phyloP scores from a whole-genome alignment of 495 filamentous ascomycete genomes.

The Penicillium silybi region DNA sequence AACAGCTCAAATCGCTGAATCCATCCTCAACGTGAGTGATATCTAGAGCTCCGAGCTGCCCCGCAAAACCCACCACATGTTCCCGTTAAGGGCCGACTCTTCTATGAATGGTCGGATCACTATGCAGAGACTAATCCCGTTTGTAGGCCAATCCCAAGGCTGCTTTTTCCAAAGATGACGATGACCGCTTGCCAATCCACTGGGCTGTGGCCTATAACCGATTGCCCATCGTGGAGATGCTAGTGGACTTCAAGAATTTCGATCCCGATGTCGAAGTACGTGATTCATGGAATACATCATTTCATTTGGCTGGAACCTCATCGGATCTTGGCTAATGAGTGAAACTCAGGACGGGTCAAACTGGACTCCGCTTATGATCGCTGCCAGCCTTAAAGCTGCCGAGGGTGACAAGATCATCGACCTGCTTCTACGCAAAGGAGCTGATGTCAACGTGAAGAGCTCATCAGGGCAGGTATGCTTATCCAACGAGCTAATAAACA shows the following conservation, averaged over 20 bases:
- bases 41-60: slow-evolving; percentile 20
- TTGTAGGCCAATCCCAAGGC: slow-evolving; percentile 74
- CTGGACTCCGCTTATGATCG: slow-evolving; percentile 96
- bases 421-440: slow-evolving; percentile 72
- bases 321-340: neutral
- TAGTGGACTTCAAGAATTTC: slow-evolving; percentile 66
- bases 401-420: slow-evolving; percentile 55
- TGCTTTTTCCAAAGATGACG: slow-evolving; percentile 70
- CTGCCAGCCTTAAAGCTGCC: slow-evolving; percentile 68
- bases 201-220: slow-evolving; percentile 90
- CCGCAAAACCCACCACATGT: slow-evolving; percentile 25
- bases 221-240: slow-evolving; percentile 65
- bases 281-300: neutral
- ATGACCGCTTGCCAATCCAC: slow-evolving; percentile 89
- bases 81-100: neutral
- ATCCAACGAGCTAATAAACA: neutral
- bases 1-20: slow-evolving; percentile 65
- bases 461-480: slow-evolving; percentile 53
- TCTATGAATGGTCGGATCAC: neutral
- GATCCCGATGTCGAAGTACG: slow-evolving; percentile 80
- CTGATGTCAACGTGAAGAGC: slow-evolving; percentile 79
- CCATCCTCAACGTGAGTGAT: slow-evolving; percentile 63
- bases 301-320: neutral
- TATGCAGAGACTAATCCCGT: slow-evolving; percentile 4
- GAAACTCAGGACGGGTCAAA: slow-evolving; percentile 71